Conservation (phyloP, 345 rosid species). For the Linum usitatissimum region DNA sequence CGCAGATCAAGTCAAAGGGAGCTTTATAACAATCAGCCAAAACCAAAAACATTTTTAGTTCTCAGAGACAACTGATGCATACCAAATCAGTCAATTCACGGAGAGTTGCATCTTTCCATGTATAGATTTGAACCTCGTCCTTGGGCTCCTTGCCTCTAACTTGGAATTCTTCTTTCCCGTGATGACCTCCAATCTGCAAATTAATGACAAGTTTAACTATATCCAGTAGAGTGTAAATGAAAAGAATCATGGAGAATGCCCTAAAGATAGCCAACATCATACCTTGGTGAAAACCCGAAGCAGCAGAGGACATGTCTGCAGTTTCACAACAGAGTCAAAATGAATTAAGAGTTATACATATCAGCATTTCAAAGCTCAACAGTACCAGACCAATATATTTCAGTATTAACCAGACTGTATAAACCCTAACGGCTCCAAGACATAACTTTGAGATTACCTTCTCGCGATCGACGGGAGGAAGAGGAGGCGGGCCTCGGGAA, state of each 20-base stretch:
- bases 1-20: neutral
- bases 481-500: conserved; percentile 29
- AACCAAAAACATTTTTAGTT: neutral
- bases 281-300: conserved; percentile 97
- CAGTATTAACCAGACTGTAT: neutral
- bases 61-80: conserved; percentile 7
- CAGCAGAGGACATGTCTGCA: conserved; percentile 89
- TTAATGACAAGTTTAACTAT: neutral
- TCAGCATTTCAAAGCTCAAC: neutral
- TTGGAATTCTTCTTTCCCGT: conserved; percentile 75
- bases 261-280: conserved; percentile 14
- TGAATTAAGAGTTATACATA: neutral
- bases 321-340: neutral
- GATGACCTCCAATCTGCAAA: conserved; percentile 71
- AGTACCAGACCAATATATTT: neutral
- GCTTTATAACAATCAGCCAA: neutral
- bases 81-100: conserved; percentile 88
- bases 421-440: neutral
- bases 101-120: conserved; percentile 94
- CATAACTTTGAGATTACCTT: conserved; percentile 33
- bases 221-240: neutral
- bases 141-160: conserved; percentile 93
- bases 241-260: neutral
- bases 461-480: conserved; percentile 74
- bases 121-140: conserved; percentile 92